These are phyloP conservation scores for Monilinia vaccinii-corymbosi DNA, from an alignment of 2,329 filamentous ascomycete genomes.

Conservation along the genomic window DNA sequence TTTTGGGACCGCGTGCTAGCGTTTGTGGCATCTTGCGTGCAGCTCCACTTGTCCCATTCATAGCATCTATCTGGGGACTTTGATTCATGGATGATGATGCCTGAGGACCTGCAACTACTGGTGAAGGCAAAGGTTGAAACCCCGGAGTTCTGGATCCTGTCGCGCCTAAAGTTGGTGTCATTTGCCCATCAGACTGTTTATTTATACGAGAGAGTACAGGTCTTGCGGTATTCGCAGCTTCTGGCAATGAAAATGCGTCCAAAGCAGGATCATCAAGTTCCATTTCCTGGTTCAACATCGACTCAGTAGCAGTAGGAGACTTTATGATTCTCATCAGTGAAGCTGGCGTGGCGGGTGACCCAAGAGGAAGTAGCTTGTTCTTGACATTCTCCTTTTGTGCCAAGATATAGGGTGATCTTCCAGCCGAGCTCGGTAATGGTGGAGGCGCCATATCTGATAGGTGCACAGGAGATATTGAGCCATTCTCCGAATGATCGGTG, in stretches of 20 bases:
- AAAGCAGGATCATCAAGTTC: constrained; percentile 45
- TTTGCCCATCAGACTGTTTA: constrained; percentile 40
- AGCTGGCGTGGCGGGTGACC: constrained; percentile 71
- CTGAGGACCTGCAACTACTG: constrained; percentile 28
- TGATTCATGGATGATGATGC: constrained; percentile 38
- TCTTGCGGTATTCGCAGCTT: constrained; percentile 48
- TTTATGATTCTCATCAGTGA: constrained; percentile 70
- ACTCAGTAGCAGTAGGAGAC: constrained; percentile 27
- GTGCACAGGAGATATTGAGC: constrained; percentile 54
- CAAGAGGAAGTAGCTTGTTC: constrained; percentile 26
- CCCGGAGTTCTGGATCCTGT: constrained; percentile 29
- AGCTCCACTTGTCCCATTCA: constrained; percentile 38
- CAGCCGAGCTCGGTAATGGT: constrained; percentile 53
- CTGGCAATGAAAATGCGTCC: constrained; percentile 63
- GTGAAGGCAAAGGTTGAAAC: constrained; percentile 36
- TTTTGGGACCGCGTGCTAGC: constrained; percentile 52
- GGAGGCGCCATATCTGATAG: constrained; percentile 59
- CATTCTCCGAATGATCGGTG: constrained; percentile 53
- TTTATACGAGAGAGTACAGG: constrained; percentile 42
- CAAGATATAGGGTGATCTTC: constrained; percentile 58
- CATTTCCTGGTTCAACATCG: constrained; percentile 36
- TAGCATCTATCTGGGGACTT: constrained; percentile 44
- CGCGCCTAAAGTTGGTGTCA: constrained; percentile 46
- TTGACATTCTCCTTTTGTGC: constrained; percentile 39
- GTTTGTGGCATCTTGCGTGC: constrained; percentile 43